Evolutionary conservation across 2,329 filamentous ascomycete genomes (phyloP).

Genomic region (Colletotrichum somersetense): DNA sequence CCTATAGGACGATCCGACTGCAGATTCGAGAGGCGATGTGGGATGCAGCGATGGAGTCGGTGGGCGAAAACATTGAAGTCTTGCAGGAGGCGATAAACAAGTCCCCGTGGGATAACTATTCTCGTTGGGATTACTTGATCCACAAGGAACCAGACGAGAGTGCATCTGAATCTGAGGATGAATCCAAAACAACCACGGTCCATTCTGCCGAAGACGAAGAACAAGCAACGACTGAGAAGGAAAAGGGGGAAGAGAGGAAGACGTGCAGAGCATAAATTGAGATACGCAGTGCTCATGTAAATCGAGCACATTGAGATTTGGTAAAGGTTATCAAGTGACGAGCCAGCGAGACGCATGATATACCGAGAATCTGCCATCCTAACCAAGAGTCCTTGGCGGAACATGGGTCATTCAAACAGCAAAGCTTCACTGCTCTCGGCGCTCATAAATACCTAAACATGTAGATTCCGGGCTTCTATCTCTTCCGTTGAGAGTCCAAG

Average conservation of each 20-base stretch:
- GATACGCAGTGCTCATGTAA: too few relatives aligned
- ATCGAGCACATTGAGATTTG: not conserved
- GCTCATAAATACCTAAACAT: not conserved
- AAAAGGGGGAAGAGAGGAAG: not conserved
- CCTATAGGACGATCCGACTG: constrained; percentile 19
- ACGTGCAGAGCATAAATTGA: not conserved
- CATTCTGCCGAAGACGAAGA: not conserved
- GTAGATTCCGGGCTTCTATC: not conserved
- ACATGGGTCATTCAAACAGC: not conserved
- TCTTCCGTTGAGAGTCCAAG: not conserved
- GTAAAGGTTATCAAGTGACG: not conserved
- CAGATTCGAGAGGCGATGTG: constrained; percentile 29
- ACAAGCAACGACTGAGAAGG: not conserved
- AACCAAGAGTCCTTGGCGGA: not conserved
- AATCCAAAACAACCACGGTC: too few relatives aligned
- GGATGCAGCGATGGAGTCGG: constrained; percentile 12
- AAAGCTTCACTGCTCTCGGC: constrained; percentile 32
- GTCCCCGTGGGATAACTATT: constrained; percentile 17
- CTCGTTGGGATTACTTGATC: accelerated
- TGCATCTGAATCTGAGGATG: not conserved
- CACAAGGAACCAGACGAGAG: not conserved
- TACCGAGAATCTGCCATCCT: not conserved
- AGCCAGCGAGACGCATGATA: not conserved
- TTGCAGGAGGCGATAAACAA: constrained; percentile 6
- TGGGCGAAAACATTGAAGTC: constrained; percentile 14